Evolutionary conservation across 225 moss, liverwort and hornwort species (phyloP), one percentile per base, ranked within the genome.

Genomic region (Thuidium tamariscinum): DNA sequence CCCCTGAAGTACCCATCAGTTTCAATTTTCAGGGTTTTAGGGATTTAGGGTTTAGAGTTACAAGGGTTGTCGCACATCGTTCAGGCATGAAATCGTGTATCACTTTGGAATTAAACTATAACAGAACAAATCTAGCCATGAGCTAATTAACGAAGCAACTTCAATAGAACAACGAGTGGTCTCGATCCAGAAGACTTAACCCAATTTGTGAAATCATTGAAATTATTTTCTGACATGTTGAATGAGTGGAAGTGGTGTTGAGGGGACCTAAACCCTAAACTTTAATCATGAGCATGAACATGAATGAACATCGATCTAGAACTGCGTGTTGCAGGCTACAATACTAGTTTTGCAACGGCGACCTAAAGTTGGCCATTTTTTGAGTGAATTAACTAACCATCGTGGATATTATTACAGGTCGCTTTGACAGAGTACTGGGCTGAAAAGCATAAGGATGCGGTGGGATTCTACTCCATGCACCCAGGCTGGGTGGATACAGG

Each of bases 381-480:
- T 10, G 79, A 86, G 57, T 84, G 69, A 36, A 63, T 52, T 77
- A 39, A 70, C 46, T 5, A 69, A 55, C 52, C 46, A 26, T 60
- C 27, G 39, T 76, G 36, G 37, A 36, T 56, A 29, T 55, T 59
- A 32, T 30, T 60, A 72, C 90, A 97, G 96, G 89, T 96, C 32
- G 96, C 95, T 44, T 60, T 97, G 42, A 85, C 92, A 17, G 97
- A 97, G 88, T 17, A 93, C 54, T 97, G 97, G 97, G 91, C 92
- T 69, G 88, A 89, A 79, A 76, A 75, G 61, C 91, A 97, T 82
- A 87, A 95, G 82, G 87, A 87, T 83, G 89, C 69, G 5, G 90
- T 97, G 80, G 85, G 79, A 51, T 96, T 96, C 80, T 97, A 95
- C 92, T 82, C 93, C 54, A 93, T 95, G 94, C 97, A 97, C 82